Conservation (phyloP, 2,329 filamentous ascomycete species). For the Cytospora piceicola region DNA sequence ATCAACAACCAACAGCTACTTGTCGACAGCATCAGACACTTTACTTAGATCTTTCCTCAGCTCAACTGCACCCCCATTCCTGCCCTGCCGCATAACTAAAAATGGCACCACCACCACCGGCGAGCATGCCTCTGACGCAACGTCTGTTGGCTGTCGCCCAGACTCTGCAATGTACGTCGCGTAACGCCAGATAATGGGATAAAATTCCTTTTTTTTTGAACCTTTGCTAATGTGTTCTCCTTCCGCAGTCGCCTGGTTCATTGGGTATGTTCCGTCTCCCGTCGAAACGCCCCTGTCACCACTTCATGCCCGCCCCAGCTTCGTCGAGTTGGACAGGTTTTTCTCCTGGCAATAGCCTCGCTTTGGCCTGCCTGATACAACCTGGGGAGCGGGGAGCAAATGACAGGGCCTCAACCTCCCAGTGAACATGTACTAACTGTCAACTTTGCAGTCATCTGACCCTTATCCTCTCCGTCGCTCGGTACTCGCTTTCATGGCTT, state of each 20-base stretch:
- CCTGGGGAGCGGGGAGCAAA: too few species aligned
- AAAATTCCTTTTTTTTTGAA: constrained; percentile 32
- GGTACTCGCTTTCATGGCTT: constrained; percentile 84
- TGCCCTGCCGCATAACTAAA: constrained; percentile 33
- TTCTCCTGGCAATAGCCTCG: neutral
- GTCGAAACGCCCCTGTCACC: constrained; percentile 26
- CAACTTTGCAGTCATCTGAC: constrained; percentile 71
- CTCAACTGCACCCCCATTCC: neutral
- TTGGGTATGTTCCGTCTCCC: constrained; percentile 64
- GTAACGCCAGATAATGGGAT: constrained; percentile 34
- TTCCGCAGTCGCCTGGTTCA: constrained; percentile 72
- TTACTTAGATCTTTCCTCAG: neutral
- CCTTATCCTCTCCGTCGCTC: constrained; percentile 79
- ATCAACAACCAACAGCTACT: neutral
- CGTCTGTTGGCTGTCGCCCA: constrained; percentile 78
- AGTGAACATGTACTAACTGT: constrained; percentile 18
- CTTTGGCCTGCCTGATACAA: neutral
- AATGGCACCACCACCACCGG: constrained; percentile 76
- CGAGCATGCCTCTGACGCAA: constrained; percentile 71
- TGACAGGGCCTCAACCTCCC: neutral
- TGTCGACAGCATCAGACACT: neutral
- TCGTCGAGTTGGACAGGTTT: neutral
- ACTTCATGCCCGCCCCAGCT: constrained; percentile 1
- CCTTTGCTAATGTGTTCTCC: constrained; percentile 42
- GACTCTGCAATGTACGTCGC: constrained; percentile 84